Base-by-base conservation (phyloP, 2,329 filamentous ascomycete species). In the Hymenotorrendiella dingleyae region DNA sequence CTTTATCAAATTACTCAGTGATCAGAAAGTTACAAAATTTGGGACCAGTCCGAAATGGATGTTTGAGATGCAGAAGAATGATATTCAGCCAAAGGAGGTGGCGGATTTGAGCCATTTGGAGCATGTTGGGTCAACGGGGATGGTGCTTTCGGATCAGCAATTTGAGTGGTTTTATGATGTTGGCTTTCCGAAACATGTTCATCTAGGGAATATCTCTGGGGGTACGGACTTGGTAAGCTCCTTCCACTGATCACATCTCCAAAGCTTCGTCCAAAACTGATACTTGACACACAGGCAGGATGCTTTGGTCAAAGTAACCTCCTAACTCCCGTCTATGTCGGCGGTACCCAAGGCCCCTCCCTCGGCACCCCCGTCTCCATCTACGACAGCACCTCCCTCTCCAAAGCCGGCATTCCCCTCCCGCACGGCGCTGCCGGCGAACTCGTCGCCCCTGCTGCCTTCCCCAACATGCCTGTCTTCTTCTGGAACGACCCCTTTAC, bases 11-110 rank as follows among this genome's bases (percentile, higher is more conserved):
- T 67, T 88, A 10, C 64, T 82, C 11, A 74, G 70, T 12, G 69
- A 81, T 48, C 77, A 84, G 56, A 68, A 67, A 40, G 83, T 85
- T 2, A 90, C 86, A 1, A 77, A 82, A 53, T 67, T 93, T 6
- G 87, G 88, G 1, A 82, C 81, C 6, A 86, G 83, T 41, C 87
- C 87, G 0, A 72, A 85, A 4, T 94, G 84, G 72, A 69, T 94
- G 55, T 75, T 82, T 38, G 86, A 90, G 56, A 61, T 93, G 12
- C 74, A 80, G 47, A 84, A 81, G 52, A 71, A 73, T 16, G 69
- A 70, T 1, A 71, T 90, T 30, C 64, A 67, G 0, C 86, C 86
- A 0, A 14, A 73, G 73, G 14, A 80, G 75, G 73, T 58, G 1
- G 36, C 53, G 6, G 69, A 91, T 54, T 63, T 94, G 23, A 76